Base-by-base conservation (phyloP, 2,329 filamentous ascomycete genomes). In the Biscogniauxia mediterranea region DNA sequence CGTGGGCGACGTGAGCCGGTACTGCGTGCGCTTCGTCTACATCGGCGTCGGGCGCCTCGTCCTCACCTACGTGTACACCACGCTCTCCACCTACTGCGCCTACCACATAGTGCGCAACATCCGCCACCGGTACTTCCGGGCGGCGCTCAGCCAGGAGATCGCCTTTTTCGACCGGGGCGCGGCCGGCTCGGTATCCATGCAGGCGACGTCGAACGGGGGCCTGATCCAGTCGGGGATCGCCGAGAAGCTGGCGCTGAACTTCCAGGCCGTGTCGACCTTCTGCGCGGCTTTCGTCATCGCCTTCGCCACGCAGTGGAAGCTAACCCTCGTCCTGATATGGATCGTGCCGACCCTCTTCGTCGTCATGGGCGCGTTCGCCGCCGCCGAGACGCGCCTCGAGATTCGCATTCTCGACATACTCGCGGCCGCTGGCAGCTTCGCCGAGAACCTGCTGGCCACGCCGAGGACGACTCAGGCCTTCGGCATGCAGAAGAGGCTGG, bases 181-280 rank as follows among this genome's bases (percentile, higher is more conserved):
- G 2, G 68, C 68, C 23, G 76, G 76, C 5, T 75, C 74, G 4
- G 67, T 71, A 8, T 69, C 75, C 2, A 68, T 55, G 57, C 74
- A 79, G 58, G 76, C 78, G 32, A 80, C 80, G 1, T 79, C 78
- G 0, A 81, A 78, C 58, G 78, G 77, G n/a, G 75, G 76, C 15
- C 70, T 78, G 42, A 75, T 80, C 51, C 76, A 78, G 54, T 69
- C 69, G 17, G 79, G 78, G 46, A 78, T 79, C 25, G 63, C 75
- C 1, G 77, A 79, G 61, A 79, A 79, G 61, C 69, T 80, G 4
- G 75, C 74, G 6, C 66, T 79, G 13, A 73, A 75, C 4, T 71
- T 79, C 21, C 78, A 80, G 51, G 75, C 71, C 7, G 55, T 76
- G 4, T 69, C 78, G 1, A 74, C 77, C 19, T 75, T 79, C 66